These are phyloP conservation scores for Solanum sejunctum DNA, from an alignment of 257 asterid genomes.

Conservation along the genomic window DNA sequence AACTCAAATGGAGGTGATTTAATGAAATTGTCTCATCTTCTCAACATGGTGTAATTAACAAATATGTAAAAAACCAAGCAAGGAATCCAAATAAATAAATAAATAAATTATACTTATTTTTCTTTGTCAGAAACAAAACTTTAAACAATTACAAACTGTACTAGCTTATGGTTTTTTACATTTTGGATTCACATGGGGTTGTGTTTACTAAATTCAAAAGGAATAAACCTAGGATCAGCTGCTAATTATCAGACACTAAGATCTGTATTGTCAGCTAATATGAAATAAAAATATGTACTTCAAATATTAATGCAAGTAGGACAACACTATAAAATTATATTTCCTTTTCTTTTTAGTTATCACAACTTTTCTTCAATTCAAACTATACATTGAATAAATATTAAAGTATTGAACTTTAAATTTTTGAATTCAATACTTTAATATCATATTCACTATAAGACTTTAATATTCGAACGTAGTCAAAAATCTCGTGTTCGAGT, in stretches of 20 bases:
- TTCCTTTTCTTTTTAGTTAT: neutral
- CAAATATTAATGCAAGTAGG: neutral
- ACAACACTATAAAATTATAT: neutral
- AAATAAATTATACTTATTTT: neutral
- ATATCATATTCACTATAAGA: too few species aligned
- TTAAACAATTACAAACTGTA: neutral
- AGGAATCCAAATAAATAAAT: neutral
- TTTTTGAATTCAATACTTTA: too few species aligned
- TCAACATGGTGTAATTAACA: neutral
- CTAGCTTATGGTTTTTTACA: neutral
- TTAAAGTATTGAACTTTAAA: too few species aligned
- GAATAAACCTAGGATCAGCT: slow-evolving; percentile 11
- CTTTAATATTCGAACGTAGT: too few species aligned
- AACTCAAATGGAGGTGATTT: too few species aligned
- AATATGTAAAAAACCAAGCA: neutral
- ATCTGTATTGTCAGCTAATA: neutral
- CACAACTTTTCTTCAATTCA: neutral
- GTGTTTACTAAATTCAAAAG: neutral
- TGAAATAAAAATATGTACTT: neutral
- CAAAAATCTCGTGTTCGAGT: neutral
- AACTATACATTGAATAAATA: too few species aligned
- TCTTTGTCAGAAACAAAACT: neutral
- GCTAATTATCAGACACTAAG: neutral
- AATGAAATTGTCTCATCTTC: neutral
- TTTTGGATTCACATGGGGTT: neutral